Conservation (phyloP, 345 rosid genomes). For the Erucastrum elatum region DNA sequence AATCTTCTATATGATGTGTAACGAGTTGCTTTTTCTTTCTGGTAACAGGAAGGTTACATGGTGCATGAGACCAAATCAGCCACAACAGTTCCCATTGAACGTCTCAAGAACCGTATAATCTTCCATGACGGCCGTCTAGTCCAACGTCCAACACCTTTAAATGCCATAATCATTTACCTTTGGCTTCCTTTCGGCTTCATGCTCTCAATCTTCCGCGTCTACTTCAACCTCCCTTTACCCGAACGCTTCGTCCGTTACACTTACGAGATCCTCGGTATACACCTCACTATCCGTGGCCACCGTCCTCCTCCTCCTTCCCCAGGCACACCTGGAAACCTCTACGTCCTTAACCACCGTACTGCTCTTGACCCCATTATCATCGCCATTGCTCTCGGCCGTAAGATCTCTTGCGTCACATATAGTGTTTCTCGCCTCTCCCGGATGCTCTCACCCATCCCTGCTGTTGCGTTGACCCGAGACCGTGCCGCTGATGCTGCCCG, state of each 20-base stretch:
- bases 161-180: slow-evolving; percentile 59
- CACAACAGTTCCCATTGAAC: slow-evolving; percentile 46
- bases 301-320: slow-evolving; percentile 78
- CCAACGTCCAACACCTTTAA: slow-evolving; percentile 79
- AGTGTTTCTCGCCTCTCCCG: slow-evolving; percentile 90
- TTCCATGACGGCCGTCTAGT: slow-evolving; percentile 97
- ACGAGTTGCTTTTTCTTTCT: not conserved
- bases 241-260: slow-evolving; percentile 94
- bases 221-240: slow-evolving; percentile 86
- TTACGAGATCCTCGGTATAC: slow-evolving; percentile 89
- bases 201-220: slow-evolving; percentile 79
- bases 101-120: slow-evolving; percentile 72
- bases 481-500: slow-evolving; percentile 89
- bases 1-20: not conserved
- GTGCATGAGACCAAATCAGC: slow-evolving; percentile 73
- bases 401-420: slow-evolving; percentile 88
- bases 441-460: slow-evolving; percentile 90
- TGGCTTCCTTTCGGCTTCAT: slow-evolving; percentile 95
- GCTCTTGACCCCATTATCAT: slow-evolving; percentile 94
- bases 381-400: slow-evolving; percentile 94
- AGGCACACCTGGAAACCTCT: slow-evolving; percentile 83
- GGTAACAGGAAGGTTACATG: slow-evolving; percentile 95
- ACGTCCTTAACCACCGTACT: slow-evolving; percentile 89
- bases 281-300: slow-evolving; percentile 75
- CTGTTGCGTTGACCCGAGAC: slow-evolving; percentile 86